Evolutionary conservation across 2,329 filamentous ascomycete species (phyloP).

Genomic region (Proliferodiscus dingleyae): DNA sequence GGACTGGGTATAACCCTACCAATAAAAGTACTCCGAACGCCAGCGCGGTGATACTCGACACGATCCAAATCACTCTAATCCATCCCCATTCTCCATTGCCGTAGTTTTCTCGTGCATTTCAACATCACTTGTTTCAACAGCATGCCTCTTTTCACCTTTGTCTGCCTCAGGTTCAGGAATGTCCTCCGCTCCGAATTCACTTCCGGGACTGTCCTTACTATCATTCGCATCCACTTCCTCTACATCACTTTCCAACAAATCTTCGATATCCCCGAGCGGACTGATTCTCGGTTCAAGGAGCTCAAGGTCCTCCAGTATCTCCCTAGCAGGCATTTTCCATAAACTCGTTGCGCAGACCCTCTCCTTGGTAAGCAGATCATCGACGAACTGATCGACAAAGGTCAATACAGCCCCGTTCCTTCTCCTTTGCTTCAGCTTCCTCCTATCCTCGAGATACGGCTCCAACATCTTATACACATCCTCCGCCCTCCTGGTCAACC

Average conservation of each 20-base stretch:
- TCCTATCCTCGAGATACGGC: constrained; percentile 72
- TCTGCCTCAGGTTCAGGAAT: too few species aligned
- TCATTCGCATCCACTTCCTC: constrained; percentile 33
- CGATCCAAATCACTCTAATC: too few species aligned
- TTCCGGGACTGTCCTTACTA: constrained; percentile 4
- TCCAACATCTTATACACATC: constrained; percentile 79
- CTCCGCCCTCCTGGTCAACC: constrained; percentile 76
- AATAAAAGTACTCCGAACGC: too few species aligned
- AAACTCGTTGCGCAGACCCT: constrained; percentile 86
- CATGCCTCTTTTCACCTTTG: too few species aligned
- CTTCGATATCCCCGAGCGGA: constrained; percentile 74
- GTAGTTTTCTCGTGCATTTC: too few species aligned
- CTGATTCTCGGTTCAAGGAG: constrained; percentile 80
- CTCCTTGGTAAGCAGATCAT: constrained; percentile 84
- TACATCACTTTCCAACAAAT: constrained; percentile 50
- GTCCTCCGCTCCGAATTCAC: constrained; percentile 8
- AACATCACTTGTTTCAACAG: too few species aligned
- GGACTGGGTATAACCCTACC: too few species aligned
- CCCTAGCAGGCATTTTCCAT: constrained; percentile 82
- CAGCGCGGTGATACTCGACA: too few species aligned
- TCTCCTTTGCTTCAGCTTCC: constrained; percentile 76
- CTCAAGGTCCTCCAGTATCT: constrained; percentile 83
- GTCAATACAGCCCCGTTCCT: constrained; percentile 72
- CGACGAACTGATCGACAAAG: constrained; percentile 86
- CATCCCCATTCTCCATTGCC: too few species aligned